phyloP scores from a whole-genome alignment of 2,329 filamentous ascomycete species.

The Phyllosticta citribraziliensis region DNA sequence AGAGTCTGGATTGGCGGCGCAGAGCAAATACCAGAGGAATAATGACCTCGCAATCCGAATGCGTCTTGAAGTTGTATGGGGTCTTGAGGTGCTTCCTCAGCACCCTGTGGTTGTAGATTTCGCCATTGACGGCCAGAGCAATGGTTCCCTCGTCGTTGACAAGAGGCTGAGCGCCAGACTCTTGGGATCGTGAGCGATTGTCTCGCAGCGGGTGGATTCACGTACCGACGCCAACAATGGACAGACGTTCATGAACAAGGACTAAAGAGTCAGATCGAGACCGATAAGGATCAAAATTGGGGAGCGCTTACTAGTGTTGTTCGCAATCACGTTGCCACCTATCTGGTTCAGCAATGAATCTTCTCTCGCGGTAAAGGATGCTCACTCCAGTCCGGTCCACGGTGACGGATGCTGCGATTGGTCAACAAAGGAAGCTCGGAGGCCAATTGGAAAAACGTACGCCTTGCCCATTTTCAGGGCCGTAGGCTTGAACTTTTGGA shows the following conservation, averaged over 20 bases:
- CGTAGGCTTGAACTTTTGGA: slow-evolving; percentile 91
- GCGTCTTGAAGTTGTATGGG: slow-evolving; percentile 94
- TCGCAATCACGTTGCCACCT: slow-evolving; percentile 82
- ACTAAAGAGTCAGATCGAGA: slow-evolving; percentile 34
- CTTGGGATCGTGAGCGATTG: slow-evolving; percentile 37
- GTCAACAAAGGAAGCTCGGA: slow-evolving; percentile 18
- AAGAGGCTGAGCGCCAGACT: slow-evolving; percentile 90
- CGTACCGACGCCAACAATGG: slow-evolving; percentile 92
- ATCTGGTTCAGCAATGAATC: slow-evolving; percentile 22
- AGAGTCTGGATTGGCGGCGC: not conserved
- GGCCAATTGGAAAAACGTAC: slow-evolving; percentile 45
- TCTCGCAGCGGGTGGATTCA: slow-evolving; percentile 11
- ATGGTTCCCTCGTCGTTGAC: slow-evolving; percentile 84
- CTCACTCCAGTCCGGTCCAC: slow-evolving; percentile 98
- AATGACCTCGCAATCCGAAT: slow-evolving; percentile 97
- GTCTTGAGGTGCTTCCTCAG: slow-evolving; percentile 78
- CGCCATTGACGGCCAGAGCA: slow-evolving; percentile 93
- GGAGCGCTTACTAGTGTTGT: slow-evolving; percentile 67
- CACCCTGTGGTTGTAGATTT: slow-evolving; percentile 98
- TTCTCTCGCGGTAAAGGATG: slow-evolving; percentile 18
- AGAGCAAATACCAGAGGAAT: slow-evolving; percentile 70
- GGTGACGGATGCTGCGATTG: slow-evolving; percentile 69
- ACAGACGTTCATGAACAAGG: slow-evolving; percentile 92
- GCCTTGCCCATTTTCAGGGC: slow-evolving; percentile 89
- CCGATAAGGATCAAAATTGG: not conserved